Percentiles rank a stretch among this genome's conserved stretches.
Conservation (phyloP, 257 asterid genomes). For the Rubia yunnanensis region DNA sequence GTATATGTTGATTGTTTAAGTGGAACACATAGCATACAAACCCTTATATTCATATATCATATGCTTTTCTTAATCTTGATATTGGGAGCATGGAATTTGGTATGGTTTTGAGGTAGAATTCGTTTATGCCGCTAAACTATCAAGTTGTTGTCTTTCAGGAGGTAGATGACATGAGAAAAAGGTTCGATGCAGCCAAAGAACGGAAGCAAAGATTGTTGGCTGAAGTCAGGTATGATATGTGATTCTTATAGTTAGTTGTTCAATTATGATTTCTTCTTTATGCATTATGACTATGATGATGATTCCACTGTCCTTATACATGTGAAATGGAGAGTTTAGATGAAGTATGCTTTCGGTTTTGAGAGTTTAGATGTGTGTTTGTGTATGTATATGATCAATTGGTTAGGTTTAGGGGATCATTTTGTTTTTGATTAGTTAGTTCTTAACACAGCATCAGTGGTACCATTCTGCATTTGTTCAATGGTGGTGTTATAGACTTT, state of each 20-base stretch:
- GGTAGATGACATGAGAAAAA: slow-evolving; percentile 34
- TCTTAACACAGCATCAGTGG: too few relatives aligned
- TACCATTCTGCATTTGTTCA: too few relatives aligned
- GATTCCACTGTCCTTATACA: not conserved
- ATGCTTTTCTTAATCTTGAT: too few relatives aligned
- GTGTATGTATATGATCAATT: not conserved
- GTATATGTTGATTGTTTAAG: not conserved
- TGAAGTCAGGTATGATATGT: slow-evolving; percentile 65
- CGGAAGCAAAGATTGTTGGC: slow-evolving; percentile 53
- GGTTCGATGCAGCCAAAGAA: slow-evolving; percentile 41
- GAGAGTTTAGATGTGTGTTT: not conserved
- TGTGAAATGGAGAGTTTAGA: not conserved
- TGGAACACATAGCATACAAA: too few relatives aligned
- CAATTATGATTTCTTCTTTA: not conserved
- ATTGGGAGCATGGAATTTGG: too few relatives aligned
- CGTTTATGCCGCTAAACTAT: not conserved
- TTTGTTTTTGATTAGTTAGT: not conserved
- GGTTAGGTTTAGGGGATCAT: not conserved
- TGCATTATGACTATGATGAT: not conserved
- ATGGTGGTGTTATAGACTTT: not conserved
- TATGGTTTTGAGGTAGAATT: not conserved
- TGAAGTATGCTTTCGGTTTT: not conserved
- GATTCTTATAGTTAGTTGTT: not conserved
- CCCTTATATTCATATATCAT: too few relatives aligned
- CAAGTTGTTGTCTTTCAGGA: slow-evolving; percentile 36